phyloP scores from a whole-genome alignment of 2,329 filamentous ascomycete species.

The Sarocladium oryzae region DNA sequence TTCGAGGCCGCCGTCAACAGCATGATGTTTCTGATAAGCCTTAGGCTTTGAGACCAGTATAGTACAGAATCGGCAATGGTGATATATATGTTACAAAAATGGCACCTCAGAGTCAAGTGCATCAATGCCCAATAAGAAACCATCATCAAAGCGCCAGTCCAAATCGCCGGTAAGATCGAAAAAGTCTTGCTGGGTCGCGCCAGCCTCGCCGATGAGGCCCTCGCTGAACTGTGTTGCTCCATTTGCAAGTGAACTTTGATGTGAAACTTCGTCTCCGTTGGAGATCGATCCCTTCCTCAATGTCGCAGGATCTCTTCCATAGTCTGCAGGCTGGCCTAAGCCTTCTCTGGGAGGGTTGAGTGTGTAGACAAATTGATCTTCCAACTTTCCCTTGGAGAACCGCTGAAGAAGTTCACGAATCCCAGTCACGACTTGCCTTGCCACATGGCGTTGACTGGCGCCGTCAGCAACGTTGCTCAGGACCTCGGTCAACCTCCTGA shows the following conservation, averaged over 20 bases:
- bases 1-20: neutral
- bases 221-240: neutral
- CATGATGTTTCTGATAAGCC: neutral
- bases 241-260: neutral
- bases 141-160: slow-evolving; percentile 16
- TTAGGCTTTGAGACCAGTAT: no score
- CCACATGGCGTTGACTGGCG: slow-evolving; percentile 14
- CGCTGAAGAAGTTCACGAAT: slow-evolving; percentile 15
- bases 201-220: neutral
- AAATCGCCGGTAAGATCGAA: slow-evolving; percentile 16
- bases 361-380: slow-evolving; percentile 11
- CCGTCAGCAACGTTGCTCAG: slow-evolving; percentile 13
- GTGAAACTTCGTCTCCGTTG: neutral
- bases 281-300: neutral
- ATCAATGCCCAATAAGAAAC: slow-evolving; percentile 15
- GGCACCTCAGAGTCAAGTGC: slow-evolving; percentile 10
- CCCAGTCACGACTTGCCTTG: slow-evolving; percentile 14
- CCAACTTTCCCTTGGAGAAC: slow-evolving; percentile 5
- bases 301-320: neutral
- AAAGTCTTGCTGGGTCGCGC: slow-evolving; percentile 11
- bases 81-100: slow-evolving; percentile 8
- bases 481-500: slow-evolving; percentile 11
- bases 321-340: neutral
- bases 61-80: no score
- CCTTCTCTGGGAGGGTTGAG: neutral